A percentile compares a stretch with the other conserved stretches of the same genome.
These are phyloP conservation scores for Alisma plantagoaquatica DNA, from an alignment of 106 monocot genomes.

Conservation along the genomic window DNA sequence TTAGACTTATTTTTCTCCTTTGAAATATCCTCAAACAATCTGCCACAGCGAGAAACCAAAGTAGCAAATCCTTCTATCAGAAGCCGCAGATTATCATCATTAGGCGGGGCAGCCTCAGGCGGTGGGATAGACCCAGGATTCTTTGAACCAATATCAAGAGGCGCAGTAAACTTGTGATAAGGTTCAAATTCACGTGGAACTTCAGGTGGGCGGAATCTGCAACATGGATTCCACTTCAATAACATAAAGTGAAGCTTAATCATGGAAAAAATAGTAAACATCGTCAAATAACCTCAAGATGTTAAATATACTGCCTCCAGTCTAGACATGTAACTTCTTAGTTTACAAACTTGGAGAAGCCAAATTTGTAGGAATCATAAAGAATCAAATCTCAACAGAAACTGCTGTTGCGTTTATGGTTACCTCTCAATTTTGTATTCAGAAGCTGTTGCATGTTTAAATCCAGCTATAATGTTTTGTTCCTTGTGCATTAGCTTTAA, in stretches of 20 bases:
- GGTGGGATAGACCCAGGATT: constrained; percentile 43
- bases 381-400: no score
- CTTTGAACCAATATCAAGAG: constrained; percentile 22
- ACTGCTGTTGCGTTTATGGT: no score
- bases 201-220: constrained; percentile 75
- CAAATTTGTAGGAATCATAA: no score
- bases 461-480: constrained; percentile 36
- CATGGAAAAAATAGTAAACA: no score
- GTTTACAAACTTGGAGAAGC: no score
- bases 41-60: constrained; percentile 83
- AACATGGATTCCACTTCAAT: background rate
- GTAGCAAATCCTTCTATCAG: constrained; percentile 85
- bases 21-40: constrained; percentile 82
- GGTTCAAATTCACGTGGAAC: constrained; percentile 63
- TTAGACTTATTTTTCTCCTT: constrained; percentile 75
- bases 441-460: constrained; percentile 57
- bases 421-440: constrained; percentile 81
- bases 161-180: constrained; percentile 55
- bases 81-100: constrained; percentile 50
- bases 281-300: no score
- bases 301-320: no score
- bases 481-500: constrained; percentile 36
- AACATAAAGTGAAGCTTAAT: no score
- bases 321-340: no score
- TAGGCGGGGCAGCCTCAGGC: constrained; percentile 70